These are phyloP conservation scores for Cytospora leucostoma DNA, from an alignment of 2,329 filamentous ascomycete species.

Conservation along the genomic window DNA sequence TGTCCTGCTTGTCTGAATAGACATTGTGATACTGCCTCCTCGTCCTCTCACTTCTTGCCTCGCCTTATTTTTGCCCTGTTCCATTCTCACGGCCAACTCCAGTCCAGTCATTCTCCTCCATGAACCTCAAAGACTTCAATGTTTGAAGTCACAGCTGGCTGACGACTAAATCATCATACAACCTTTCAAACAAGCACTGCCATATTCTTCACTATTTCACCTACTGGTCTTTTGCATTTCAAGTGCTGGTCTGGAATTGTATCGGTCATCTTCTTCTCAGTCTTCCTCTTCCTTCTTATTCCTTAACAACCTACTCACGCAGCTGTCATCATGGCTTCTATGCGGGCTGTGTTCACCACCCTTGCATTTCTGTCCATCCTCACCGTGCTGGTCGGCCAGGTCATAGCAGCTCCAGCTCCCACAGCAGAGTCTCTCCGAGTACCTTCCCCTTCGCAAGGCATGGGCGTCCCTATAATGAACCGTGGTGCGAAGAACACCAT, in stretches of 20 bases:
- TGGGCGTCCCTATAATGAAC: conserved; percentile 54
- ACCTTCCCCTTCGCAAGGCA: not conserved
- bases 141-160: not conserved
- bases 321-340: conserved; percentile 15
- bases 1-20: not conserved
- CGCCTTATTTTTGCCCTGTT: not conserved
- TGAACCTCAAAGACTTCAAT: no score
- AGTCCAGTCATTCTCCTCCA: not conserved
- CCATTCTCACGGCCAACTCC: not conserved
- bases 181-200: not conserved
- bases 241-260: conserved; percentile 19
- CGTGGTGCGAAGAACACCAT: conserved; percentile 50
- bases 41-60: not conserved
- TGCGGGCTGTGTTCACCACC: conserved; percentile 10
- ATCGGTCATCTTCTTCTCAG: conserved; percentile 6
- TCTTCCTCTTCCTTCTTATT: not conserved
- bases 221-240: not conserved
- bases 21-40: not conserved
- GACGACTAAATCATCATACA: not conserved
- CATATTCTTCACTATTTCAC: not conserved
- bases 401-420: conserved; percentile 15
- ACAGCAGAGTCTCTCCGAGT: conserved; percentile 1
- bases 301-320: not conserved
- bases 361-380: conserved; percentile 21
- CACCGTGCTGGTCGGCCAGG: conserved; percentile 22